phyloP scores from a whole-genome alignment of 305 asterid species.

The Fraxinus floribunda region DNA sequence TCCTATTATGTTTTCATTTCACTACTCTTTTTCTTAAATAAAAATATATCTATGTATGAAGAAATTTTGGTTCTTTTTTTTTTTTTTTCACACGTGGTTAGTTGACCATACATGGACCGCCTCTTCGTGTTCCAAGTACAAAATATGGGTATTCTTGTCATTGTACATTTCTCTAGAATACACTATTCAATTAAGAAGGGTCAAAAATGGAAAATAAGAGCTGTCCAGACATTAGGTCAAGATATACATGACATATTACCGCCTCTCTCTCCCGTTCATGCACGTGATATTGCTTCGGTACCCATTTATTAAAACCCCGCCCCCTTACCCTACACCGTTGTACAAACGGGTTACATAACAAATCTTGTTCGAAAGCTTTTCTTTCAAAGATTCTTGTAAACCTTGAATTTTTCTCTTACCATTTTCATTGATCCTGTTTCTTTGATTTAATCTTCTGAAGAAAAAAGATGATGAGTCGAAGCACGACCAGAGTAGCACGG shows the following conservation, averaged over 20 bases:
- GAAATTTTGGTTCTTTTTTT: neutral
- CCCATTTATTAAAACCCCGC: conserved; percentile 27
- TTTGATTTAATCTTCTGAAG: neutral
- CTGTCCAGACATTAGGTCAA: neutral
- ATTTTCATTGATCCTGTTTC: neutral
- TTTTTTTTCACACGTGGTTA: neutral
- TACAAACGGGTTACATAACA: neutral
- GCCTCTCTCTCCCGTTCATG: conserved; percentile 15
- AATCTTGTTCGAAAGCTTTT: conserved; percentile 18
- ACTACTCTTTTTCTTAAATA: neutral
- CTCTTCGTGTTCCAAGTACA: neutral
- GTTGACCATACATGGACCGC: neutral
- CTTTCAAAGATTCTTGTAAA: conserved; percentile 34
- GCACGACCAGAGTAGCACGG: conserved; percentile 41
- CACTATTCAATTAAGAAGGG: neutral
- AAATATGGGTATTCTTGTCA: conserved; percentile 19
- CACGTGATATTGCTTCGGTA: conserved; percentile 29
- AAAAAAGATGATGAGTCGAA: conserved; percentile 53
- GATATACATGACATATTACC: neutral
- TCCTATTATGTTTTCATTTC: neutral
- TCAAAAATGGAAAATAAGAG: conserved; percentile 21
- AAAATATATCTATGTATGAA: neutral
- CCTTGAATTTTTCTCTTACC: neutral
- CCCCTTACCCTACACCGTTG: neutral
- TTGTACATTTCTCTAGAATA: conserved; percentile 14